Evolutionary conservation across 140 eudicot genomes (phyloP), one percentile per base, ranked within the genome.

Genomic region (Cichorium intybus): DNA sequence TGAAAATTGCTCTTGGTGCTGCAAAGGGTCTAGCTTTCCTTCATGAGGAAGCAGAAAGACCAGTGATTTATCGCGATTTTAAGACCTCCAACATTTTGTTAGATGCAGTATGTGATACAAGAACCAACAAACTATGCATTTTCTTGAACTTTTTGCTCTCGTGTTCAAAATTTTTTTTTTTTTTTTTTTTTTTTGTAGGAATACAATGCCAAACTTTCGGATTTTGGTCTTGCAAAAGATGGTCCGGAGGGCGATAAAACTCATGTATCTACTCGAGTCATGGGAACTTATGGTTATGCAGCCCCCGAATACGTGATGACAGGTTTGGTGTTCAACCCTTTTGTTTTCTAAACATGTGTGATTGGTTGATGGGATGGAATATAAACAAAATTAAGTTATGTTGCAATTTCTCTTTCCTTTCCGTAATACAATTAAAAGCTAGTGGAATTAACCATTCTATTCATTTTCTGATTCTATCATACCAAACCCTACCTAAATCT

Each of bases 161-260:
- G 18, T 47, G 27, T 49, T 75, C 17, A 21, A 52, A 67, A 33
- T 48, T 14, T 33, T 33, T 35, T 2, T 41, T 54, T 56, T 43
- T 2, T 41, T 54, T 56, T 48, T 14, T 33, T 33, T 35, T 2
- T 41, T 54, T 56, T 43, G 49, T 4, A 88, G 96, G 92, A 87
- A 29, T 87, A 81, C 57, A 88, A 85, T 72, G 89, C 93, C 14
- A 88, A 88, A 71, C 83, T 88, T 34, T 88, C 96, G 35, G 93
- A 88, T 56, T 88, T 88, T 75, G 96, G 96, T 22, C 89, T 88
- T 57, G 96, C 96, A 23, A 88, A 88, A 72, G 96, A 84, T 69
- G 94, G 82, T 8, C 94, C 94, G n/a, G 87, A 80, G 75, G 94
- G 87, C 47, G 94, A 82, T 61, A 81, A 88, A 59, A 85, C 94